Evolutionary conservation across 495 filamentous ascomycete species (phyloP).

Genomic region (Hypoxylon intermedium): DNA sequence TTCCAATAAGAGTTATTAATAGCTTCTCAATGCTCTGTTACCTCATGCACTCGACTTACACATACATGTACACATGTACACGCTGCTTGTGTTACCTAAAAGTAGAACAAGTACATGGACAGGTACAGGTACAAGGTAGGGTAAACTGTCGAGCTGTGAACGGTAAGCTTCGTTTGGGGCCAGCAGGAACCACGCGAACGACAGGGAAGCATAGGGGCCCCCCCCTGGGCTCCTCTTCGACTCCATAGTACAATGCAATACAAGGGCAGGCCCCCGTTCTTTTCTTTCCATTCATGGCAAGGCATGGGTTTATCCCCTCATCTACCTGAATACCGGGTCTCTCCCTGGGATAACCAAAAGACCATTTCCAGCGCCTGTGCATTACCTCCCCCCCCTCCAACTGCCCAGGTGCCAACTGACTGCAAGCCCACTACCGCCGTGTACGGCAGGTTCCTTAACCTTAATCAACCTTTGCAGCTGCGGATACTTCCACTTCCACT

Average conservation of each 20-base stretch:
- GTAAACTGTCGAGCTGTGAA: too few relatives aligned
- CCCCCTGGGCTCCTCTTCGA: neutral
- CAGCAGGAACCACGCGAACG: conserved; percentile 12
- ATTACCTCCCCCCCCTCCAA: conserved; percentile 10
- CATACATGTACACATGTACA: neutral
- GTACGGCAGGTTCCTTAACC: conserved; percentile 31
- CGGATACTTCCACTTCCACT: too few relatives aligned
- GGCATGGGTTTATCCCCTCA: conserved; percentile 34
- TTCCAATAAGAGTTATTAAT: too few relatives aligned
- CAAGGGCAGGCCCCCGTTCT: conserved; percentile 25
- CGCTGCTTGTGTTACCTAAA: neutral
- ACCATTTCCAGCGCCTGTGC: conserved; percentile 18
- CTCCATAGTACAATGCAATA: conserved; percentile 6
- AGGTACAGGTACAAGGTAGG: neutral
- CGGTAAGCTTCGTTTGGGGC: neutral
- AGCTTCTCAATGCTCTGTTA: neutral
- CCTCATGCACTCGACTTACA: too few relatives aligned
- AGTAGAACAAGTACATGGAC: neutral
- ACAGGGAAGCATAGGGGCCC: conserved; percentile 4
- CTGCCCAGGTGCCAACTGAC: neutral
- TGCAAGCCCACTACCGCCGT: neutral
- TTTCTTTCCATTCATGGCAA: conserved; percentile 27
- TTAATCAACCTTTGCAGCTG: conserved; percentile 22
- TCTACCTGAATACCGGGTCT: conserved; percentile 41
- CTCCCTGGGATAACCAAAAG: conserved; percentile 22